Percentiles rank a stretch among this genome's conserved stretches.
These are phyloP conservation scores for Coniella vitis DNA, from an alignment of 2,329 filamentous ascomycete species.

Conservation along the genomic window DNA sequence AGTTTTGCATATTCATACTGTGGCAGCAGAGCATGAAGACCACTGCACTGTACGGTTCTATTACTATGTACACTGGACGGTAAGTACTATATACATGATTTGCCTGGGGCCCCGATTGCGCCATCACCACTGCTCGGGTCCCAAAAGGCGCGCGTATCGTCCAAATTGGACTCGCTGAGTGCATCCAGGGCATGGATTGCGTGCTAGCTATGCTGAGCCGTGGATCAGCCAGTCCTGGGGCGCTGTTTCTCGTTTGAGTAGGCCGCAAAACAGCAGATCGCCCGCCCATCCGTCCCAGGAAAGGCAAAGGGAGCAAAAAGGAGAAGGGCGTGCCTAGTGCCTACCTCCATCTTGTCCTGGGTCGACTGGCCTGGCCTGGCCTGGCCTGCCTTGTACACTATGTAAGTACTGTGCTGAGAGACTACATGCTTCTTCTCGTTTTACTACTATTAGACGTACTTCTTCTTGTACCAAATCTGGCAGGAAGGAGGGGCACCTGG, in stretches of 20 bases:
- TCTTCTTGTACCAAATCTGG: conserved; percentile 8
- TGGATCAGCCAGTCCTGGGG: conserved; percentile 5
- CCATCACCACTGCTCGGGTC: conserved; percentile 4
- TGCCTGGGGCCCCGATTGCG: no score
- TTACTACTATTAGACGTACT: conserved; percentile 1
- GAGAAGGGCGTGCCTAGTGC: no score
- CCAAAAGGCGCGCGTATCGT: conserved; percentile 5
- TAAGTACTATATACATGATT: no score
- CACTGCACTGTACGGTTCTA: no score
- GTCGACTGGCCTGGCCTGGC: no score
- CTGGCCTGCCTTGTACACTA: no score
- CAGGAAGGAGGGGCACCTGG: conserved; percentile 6
- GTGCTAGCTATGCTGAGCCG: conserved; percentile 8
- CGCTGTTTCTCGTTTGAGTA: conserved; percentile 10
- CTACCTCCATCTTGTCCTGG: neutral
- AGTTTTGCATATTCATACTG: neutral
- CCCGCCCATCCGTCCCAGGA: no score
- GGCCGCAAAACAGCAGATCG: neutral
- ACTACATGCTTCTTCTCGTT: neutral
- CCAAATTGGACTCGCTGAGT: conserved; percentile 9
- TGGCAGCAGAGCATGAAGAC: no score
- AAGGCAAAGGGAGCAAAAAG: neutral
- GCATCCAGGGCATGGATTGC: conserved; percentile 14
- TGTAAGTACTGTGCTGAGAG: no score
- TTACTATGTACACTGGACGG: no score